Base-by-base conservation (phyloP, 1,284 basidiomycete species). In the Malassezia japonica region DNA sequence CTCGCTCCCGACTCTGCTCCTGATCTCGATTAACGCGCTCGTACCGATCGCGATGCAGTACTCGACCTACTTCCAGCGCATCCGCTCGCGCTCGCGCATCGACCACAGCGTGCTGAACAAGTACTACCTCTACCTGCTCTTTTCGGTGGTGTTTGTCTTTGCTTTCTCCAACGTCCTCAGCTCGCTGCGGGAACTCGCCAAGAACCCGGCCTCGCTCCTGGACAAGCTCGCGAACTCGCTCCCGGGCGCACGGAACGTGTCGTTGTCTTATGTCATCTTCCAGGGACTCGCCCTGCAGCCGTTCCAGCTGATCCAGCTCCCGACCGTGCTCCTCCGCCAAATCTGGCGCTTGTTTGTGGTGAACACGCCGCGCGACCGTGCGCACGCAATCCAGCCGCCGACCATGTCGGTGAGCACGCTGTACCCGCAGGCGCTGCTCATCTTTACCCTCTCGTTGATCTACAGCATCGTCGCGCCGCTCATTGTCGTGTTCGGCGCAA, bases 121-220 rank as follows among this genome's bases (percentile, higher is more conserved):
- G 48, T 38, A 51, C 44, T 59, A 94, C 67, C 78, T 98, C 37
- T 95, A 95, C 77, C 79, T 98, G 0, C 79, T 98, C 52, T 79
- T 90, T 73, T 91, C 91, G 60, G 91, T 95, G 36, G 84, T 98
- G 27, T 94, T 96, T 75, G 88, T 95, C 60, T 95, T 95, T 77
- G 79, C 96, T 10, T 77, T 92, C 38, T 86, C 87, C 0, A 85
- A 83, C 41, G 90, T 90, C 66, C 87, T 84, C 82, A 84, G 87
- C 40, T 81, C 94, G 15, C 55, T 64, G 13, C 50, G 62, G 15
- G 71, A 72, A 40, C 53, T 73, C 12, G 61, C 65, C 9, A 57
- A 64, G 40, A 65, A 65, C 37, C 70, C 71, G 3, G 63, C 65
- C 59, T 34, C 56, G 10, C 57, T 73, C 16, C 62, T 74, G 24